Percentiles rank a stretch among this genome's conserved stretches.
Evolutionary conservation across 169 alveolate genomes (phyloP).

Genomic region (Plasmodium cynomolgi): DNA sequence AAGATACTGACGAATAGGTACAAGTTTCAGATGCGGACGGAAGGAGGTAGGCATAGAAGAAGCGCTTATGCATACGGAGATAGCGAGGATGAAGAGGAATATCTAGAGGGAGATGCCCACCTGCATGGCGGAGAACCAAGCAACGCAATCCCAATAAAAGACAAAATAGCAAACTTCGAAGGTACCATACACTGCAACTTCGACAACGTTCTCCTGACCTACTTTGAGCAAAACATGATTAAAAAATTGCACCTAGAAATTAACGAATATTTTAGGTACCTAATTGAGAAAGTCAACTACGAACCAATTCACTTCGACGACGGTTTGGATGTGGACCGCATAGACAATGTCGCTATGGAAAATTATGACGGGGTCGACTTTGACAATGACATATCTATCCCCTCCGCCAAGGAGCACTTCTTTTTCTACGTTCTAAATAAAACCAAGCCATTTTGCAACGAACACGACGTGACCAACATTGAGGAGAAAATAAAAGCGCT

Average conservation of each 20-base stretch:
- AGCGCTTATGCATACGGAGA: constrained; percentile 65
- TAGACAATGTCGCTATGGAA: not conserved
- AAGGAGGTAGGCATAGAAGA: not conserved
- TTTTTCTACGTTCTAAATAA: constrained; percentile 55
- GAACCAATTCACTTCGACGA: constrained; percentile 29
- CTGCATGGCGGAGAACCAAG: not conserved
- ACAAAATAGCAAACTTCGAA: constrained; percentile 12
- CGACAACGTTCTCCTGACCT: constrained; percentile 56
- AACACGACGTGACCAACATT: constrained; percentile 12
- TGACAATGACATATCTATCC: not conserved
- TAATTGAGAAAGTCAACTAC: constrained; percentile 43
- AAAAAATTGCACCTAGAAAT: constrained; percentile 53
- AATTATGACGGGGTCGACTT: not conserved
- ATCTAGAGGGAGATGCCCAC: not conserved
- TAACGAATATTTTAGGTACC: constrained; percentile 57
- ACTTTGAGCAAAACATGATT: constrained; percentile 73
- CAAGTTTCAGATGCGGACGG: not conserved
- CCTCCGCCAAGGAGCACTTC: constrained; percentile 1
- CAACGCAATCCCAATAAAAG: not conserved
- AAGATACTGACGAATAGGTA: constrained; percentile 74
- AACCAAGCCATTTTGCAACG: constrained; percentile 39
- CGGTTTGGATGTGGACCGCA: not conserved
- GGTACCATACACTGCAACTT: constrained; percentile 56
- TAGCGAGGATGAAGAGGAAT: not conserved
- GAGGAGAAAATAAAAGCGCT: constrained; percentile 76